Evolutionary conservation across 805 yeast genomes (phyloP).

Genomic region (Sugiyamaella mastotermitis): DNA sequence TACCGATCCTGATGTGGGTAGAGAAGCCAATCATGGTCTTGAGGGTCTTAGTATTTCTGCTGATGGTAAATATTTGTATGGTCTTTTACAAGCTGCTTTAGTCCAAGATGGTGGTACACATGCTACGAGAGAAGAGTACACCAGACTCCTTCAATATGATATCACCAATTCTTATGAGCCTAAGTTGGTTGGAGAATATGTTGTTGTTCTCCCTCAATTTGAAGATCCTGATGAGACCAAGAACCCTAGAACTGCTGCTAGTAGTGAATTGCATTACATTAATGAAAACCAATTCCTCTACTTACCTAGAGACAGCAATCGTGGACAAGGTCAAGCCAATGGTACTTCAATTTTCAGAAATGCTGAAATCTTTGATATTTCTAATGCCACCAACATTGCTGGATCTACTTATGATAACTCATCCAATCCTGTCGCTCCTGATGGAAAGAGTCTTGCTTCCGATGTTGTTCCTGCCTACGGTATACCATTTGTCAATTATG

Average conservation of each 20-base stretch:
- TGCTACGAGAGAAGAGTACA: slow-evolving; percentile 16
- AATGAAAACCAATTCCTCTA: slow-evolving; percentile 12
- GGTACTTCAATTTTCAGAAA: slow-evolving; percentile 12
- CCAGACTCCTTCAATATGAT: slow-evolving; percentile 13
- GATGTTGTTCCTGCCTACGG: slow-evolving; percentile 10
- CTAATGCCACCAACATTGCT: slow-evolving; percentile 14
- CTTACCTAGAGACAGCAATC: slow-evolving; percentile 12
- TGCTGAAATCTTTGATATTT: slow-evolving; percentile 12
- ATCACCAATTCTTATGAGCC: slow-evolving; percentile 8
- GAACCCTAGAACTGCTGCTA: slow-evolving; percentile 15
- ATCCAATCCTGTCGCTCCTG: slow-evolving; percentile 14
- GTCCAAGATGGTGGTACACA: slow-evolving; percentile 19
- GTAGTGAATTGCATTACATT: slow-evolving; percentile 15
- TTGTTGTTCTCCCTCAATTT: slow-evolving; percentile 13
- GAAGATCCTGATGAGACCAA: slow-evolving; percentile 16
- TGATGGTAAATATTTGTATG: slow-evolving; percentile 12
- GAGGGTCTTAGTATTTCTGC: slow-evolving; percentile 15
- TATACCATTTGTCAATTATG: slow-evolving; percentile 12
- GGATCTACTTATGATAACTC: slow-evolving; percentile 8
- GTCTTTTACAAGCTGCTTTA: slow-evolving; percentile 13
- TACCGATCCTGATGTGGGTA: slow-evolving; percentile 15
- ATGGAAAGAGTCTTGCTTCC: slow-evolving; percentile 12
- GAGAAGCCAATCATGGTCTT: slow-evolving; percentile 17
- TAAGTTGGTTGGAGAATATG: slow-evolving; percentile 12
- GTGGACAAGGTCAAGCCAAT: slow-evolving; percentile 13